Conservation (phyloP, 2,329 filamentous ascomycete species). For the Ilyonectria mors-panacis region DNA sequence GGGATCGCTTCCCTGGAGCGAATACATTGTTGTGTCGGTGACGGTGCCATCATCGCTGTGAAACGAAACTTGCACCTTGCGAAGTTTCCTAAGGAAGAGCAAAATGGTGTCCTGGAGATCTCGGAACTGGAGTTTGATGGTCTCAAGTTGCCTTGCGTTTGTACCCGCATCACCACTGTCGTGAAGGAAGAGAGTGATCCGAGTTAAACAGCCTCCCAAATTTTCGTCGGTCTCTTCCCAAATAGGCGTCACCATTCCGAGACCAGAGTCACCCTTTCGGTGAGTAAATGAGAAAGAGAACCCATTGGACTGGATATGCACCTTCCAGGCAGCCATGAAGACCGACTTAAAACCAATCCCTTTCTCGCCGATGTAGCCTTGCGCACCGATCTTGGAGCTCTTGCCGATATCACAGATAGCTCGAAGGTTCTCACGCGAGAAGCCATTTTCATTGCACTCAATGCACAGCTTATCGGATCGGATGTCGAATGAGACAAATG, state of each 20-base stretch:
- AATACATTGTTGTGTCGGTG: conserved; percentile 26
- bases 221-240: conserved; percentile 53
- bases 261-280: conserved; percentile 56
- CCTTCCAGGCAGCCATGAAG: conserved; percentile 62
- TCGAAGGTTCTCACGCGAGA: conserved; percentile 56
- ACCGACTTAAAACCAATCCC: conserved; percentile 68
- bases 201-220: conserved; percentile 44
- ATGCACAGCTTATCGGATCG: conserved; percentile 56
- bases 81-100: conserved; percentile 60
- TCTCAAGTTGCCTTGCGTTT: conserved; percentile 36
- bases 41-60: conserved; percentile 39
- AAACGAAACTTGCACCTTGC: conserved; percentile 50
- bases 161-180: conserved; percentile 40
- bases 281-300: conserved; percentile 63
- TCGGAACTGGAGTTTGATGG: conserved; percentile 53
- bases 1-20: conserved; percentile 27
- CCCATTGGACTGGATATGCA: conserved; percentile 60
- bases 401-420: conserved; percentile 63
- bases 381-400: conserved; percentile 60
- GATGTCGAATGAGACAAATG: conserved; percentile 55
- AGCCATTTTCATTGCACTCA: conserved; percentile 67
- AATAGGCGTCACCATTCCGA: conserved; percentile 65
- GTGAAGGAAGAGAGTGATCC: conserved; percentile 57
- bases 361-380: conserved; percentile 65
- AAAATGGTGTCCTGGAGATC: conserved; percentile 57